Evolutionary conservation across 2,329 filamentous ascomycete species (phyloP).

Genomic region (Cordyceps cicadae): DNA sequence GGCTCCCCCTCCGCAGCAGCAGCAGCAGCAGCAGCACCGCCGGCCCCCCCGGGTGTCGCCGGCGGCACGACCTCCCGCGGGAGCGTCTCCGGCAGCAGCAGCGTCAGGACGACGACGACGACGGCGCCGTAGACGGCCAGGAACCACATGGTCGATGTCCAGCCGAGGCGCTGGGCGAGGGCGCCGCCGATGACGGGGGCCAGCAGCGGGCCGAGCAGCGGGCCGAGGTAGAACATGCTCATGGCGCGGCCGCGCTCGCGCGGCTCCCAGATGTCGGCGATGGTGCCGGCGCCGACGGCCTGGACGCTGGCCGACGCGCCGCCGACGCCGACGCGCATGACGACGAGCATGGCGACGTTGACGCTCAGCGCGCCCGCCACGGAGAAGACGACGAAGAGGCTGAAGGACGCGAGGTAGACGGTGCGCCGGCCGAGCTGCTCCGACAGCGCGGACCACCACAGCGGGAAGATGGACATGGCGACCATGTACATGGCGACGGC

Average conservation of each 20-base stretch:
- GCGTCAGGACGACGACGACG: slow-evolving; percentile 42
- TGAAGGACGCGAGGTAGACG: slow-evolving; percentile 63
- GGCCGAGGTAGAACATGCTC: slow-evolving; percentile 69
- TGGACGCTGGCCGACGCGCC: slow-evolving; percentile 57
- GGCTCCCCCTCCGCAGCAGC: too few species aligned
- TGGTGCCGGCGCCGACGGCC: neutral
- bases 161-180: slow-evolving; percentile 55
- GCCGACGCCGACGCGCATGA: slow-evolving; percentile 61
- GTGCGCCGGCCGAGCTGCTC: slow-evolving; percentile 58
- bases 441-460: slow-evolving; percentile 76
- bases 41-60: too few species aligned
- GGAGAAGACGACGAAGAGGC: slow-evolving; percentile 58
- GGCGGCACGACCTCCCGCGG: slow-evolving; percentile 12
- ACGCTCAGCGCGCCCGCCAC: slow-evolving; percentile 55
- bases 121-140: slow-evolving; percentile 56
- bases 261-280: slow-evolving; percentile 52
- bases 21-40: too few species aligned
- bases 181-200: slow-evolving; percentile 66
- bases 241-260: slow-evolving; percentile 62
- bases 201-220: slow-evolving; percentile 59
- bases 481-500: slow-evolving; percentile 42
- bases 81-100: slow-evolving; percentile 54
- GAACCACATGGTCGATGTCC: slow-evolving; percentile 68
- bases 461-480: slow-evolving; percentile 64
- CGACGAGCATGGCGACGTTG: slow-evolving; percentile 62